Evolutionary conservation across 1,284 basidiomycete genomes (phyloP).

Genomic region (Apiotrichum gamsii): DNA sequence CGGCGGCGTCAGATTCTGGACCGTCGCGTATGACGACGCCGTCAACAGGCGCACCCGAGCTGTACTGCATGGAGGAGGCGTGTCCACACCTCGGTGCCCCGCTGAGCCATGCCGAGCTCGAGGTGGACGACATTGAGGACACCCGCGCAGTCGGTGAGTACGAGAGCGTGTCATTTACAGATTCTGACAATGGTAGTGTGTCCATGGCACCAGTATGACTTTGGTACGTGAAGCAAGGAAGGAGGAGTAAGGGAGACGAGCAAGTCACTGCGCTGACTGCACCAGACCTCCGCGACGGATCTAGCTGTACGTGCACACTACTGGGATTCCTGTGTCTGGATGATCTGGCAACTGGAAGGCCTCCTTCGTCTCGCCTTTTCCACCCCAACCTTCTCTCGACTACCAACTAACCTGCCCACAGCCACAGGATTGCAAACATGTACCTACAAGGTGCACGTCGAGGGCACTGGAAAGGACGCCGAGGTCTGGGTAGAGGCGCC

Average conservation of each 20-base stretch:
- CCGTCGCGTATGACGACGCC: not conserved
- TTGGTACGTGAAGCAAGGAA: conserved; percentile 9
- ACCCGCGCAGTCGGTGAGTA: conserved; percentile 31
- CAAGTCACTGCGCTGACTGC: not conserved
- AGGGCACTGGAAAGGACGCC: conserved; percentile 46
- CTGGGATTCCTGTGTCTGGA: no score
- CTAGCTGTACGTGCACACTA: conserved; percentile 48
- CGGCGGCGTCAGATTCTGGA: no score
- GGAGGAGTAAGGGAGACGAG: no score
- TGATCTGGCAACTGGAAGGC: no score
- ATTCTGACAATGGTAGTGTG: conserved; percentile 56
- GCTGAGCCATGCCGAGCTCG: conserved; percentile 56
- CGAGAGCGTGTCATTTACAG: no score
- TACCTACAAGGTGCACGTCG: conserved; percentile 62
- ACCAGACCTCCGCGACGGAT: conserved; percentile 43
- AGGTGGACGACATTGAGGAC: conserved; percentile 35
- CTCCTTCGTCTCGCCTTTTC: no score
- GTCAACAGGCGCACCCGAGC: conserved; percentile 45
- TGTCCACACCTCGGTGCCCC: conserved; percentile 82
- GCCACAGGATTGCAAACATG: conserved; percentile 73
- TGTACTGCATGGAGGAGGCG: conserved; percentile 77
- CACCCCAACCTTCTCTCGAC: no score
- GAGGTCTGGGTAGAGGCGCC: conserved; percentile 64
- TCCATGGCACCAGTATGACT: conserved; percentile 70
- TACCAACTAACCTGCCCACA: no score